Conservation (phyloP, 176 grass and related monocot species). For the Lolium perenne region DNA sequence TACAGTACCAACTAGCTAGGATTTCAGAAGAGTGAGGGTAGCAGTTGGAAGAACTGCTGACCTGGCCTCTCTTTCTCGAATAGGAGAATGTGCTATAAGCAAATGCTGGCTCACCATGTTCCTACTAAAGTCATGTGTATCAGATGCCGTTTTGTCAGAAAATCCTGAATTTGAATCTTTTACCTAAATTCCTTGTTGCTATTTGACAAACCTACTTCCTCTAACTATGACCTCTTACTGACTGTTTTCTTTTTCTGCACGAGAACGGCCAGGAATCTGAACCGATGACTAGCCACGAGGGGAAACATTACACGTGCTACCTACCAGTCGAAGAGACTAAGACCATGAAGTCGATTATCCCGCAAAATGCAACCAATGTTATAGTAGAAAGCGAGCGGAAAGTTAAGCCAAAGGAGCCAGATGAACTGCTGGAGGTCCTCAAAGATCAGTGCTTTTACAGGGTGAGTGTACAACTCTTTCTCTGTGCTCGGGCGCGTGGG, state of each 20-base stretch:
- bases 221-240: neutral
- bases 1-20: neutral
- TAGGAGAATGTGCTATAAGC: neutral
- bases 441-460: slow-evolving; percentile 91
- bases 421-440: slow-evolving; percentile 84
- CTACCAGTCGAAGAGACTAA: slow-evolving; percentile 83
- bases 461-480: slow-evolving; percentile 50
- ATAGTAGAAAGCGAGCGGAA: slow-evolving; percentile 82
- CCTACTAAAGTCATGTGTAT: neutral
- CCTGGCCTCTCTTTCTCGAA: too few species aligned
- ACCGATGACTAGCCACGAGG: slow-evolving; percentile 74
- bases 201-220: neutral
- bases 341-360: slow-evolving; percentile 63
- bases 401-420: slow-evolving; percentile 83
- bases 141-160: neutral
- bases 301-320: slow-evolving; percentile 73
- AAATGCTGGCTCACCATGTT: neutral
- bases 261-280: slow-evolving; percentile 78
- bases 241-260: slow-evolving; percentile 53
- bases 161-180: neutral
- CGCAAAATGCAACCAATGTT: slow-evolving; percentile 81
- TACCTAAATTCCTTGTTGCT: neutral
- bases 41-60: neutral
- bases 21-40: neutral
- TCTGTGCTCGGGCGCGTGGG: neutral